Conservation (phyloP, 208 protist genomes). For the Crithidia fasciculata region DNA sequence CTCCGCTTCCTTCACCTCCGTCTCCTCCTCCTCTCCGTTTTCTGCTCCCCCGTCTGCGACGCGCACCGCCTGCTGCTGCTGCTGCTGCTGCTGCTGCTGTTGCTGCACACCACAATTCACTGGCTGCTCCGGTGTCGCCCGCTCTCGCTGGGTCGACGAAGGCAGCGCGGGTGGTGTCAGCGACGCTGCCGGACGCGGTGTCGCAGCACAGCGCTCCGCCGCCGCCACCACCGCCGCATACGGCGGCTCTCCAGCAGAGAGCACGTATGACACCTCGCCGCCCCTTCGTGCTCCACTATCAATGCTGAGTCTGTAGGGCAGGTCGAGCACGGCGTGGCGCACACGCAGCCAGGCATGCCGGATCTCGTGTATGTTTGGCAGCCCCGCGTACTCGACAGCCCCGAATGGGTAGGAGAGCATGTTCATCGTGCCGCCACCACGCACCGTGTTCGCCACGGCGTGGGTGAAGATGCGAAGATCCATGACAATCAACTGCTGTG, state of each 20-base stretch:
- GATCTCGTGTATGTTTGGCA: conserved; percentile 60
- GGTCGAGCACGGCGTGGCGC: conserved; percentile 35
- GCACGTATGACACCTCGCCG: conserved; percentile 20
- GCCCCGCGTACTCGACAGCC: conserved; percentile 39
- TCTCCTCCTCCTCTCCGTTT: background rate
- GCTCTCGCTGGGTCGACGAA: background rate
- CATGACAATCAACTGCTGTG: conserved; percentile 38
- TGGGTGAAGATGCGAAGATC: conserved; percentile 43
- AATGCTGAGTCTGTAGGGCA: conserved; percentile 19
- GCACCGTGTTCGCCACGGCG: conserved; percentile 41
- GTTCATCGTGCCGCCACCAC: conserved; percentile 46
- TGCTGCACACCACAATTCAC: background rate
- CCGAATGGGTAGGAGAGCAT: conserved; percentile 32
- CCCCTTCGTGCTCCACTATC: background rate
- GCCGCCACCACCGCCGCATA: conserved; percentile 35
- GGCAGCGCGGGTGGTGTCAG: conserved; percentile 2
- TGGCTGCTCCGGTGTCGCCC: too few relatives aligned
- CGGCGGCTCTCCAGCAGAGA: conserved; percentile 20
- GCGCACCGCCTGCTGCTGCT: background rate
- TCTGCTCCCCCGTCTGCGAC: background rate
- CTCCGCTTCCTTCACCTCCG: background rate
- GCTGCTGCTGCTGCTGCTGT: too few relatives aligned
- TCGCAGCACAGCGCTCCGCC: conserved; percentile 12
- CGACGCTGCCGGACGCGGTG: background rate
- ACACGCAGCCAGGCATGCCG: conserved; percentile 35